Evolutionary conservation across 805 yeast genomes (phyloP).

Genomic region (Dipodascopsis uninucleata): DNA sequence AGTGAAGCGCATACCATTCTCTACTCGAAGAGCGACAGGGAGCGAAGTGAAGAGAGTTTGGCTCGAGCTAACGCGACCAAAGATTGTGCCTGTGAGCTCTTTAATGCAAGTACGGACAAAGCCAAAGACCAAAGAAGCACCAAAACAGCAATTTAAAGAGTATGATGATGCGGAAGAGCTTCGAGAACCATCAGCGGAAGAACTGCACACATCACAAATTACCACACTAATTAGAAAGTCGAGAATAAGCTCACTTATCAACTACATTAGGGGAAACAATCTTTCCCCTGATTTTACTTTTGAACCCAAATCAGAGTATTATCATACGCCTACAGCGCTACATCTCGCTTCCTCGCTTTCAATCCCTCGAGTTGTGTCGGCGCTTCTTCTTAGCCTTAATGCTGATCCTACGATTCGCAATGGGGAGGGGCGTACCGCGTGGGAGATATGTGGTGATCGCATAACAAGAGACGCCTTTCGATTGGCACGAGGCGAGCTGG

Average conservation of each 20-base stretch:
- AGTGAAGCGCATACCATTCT: conserved; percentile 73
- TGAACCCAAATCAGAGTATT: conserved; percentile 52
- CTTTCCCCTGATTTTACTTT: conserved; percentile 52
- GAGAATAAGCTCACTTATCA: conserved; percentile 67
- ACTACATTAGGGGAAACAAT: conserved; percentile 57
- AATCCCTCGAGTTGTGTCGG: conserved; percentile 59
- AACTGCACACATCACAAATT: conserved; percentile 55
- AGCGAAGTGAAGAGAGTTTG: conserved; percentile 79
- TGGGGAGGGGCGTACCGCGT: conserved; percentile 58
- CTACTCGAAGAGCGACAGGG: conserved; percentile 82
- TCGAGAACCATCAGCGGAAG: conserved; percentile 42
- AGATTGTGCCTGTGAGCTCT: conserved; percentile 53
- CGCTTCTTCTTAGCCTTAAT: conserved; percentile 54
- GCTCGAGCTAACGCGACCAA: conserved; percentile 66
- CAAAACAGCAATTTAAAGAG: conserved; percentile 15
- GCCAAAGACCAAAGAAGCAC: conserved; percentile 5
- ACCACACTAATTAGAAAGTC: conserved; percentile 62
- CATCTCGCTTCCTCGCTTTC: conserved; percentile 75
- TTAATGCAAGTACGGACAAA: conserved; percentile 36
- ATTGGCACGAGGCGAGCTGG: conserved; percentile 60
- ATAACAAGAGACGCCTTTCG: conserved; percentile 53
- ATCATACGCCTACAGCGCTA: conserved; percentile 64
- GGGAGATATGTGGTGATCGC: conserved; percentile 54
- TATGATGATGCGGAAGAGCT: conserved; percentile 33
- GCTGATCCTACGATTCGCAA: conserved; percentile 65